Conservation (phyloP, 768 basidiomycete genomes). For the Aureoboletus auriporus region DNA sequence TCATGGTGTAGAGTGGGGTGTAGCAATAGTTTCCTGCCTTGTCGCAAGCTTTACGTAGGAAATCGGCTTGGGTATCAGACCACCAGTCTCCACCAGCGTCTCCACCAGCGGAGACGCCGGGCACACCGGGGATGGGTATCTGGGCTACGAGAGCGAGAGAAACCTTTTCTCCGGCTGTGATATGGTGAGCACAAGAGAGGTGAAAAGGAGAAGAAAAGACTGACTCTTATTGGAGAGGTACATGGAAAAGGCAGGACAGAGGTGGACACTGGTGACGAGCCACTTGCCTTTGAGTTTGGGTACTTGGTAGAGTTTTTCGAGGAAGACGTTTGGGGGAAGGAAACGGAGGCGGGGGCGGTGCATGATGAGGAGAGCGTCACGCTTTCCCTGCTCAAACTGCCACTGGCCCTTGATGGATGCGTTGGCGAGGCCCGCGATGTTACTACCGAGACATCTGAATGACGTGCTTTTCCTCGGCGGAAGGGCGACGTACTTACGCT, state of each 20-base stretch:
- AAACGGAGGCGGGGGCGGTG: constrained; percentile 21
- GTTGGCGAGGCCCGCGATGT: constrained; percentile 23
- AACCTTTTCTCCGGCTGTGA: constrained; percentile 21
- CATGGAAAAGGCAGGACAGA: constrained; percentile 33
- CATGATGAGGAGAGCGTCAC: constrained; percentile 36
- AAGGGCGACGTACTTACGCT: constrained; percentile 14
- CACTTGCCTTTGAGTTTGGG: constrained; percentile 26
- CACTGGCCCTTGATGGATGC: constrained; percentile 33
- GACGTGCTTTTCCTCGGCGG: neutral
- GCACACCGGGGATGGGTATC: constrained; percentile 7
- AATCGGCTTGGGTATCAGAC: constrained; percentile 13
- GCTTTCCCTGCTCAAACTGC: constrained; percentile 29
- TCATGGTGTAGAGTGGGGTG: constrained; percentile 27
- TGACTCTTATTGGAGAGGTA: constrained; percentile 29
- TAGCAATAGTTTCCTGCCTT: constrained; percentile 17
- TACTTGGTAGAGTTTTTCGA: constrained; percentile 22
- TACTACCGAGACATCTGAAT: neutral
- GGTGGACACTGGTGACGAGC: constrained; percentile 30
- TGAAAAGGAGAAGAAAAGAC: neutral
- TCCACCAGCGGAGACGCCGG: constrained; percentile 13
- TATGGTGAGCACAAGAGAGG: neutral
- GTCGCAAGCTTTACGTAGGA: constrained; percentile 24
- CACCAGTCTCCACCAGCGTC: constrained; percentile 17
- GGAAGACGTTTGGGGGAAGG: constrained; percentile 18
- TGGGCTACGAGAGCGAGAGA: constrained; percentile 19